Base-by-base conservation (phyloP, 2,329 filamentous ascomycete genomes). In the Pseudogymnoascus sp. region DNA sequence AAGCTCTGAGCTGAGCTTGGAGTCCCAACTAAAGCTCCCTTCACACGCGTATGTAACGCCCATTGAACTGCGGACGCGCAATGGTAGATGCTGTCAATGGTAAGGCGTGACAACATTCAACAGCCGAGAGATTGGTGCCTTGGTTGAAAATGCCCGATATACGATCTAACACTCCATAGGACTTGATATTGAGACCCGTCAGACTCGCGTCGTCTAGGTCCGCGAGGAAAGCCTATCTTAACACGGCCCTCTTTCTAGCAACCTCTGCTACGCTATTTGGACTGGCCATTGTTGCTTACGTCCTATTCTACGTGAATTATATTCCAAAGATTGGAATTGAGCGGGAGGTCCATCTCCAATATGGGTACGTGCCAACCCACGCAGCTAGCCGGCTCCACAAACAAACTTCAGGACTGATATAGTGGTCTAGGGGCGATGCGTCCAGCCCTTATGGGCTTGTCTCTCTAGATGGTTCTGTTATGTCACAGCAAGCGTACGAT, bases 401-500 rank as follows among this genome's bases (percentile, higher is more conserved):
- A 60, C 19, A 22, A 3, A 50, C 7, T 24, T 31, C 26, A 16
- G 38, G 37, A 41, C 28, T 24, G 35, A 62, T 64, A 22, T 63
- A 66, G 61, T 64, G 40, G 61, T 35, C 12, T 61, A n/a, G 35
- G 50, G 81, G 78, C 24, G 73, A 78, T 66, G 75, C 73, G 16
- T 68, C 67, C 33, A 68, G 73, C 60, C 73, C 73, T 2, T 73
- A 74, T 40, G 72, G 70, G 61, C 66, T 73, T 53, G 66, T 69
- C 1, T 61, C 64, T 24, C 68, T 75, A 35, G 64, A 66, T 38
- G 64, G 78, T 14, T 80, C 84, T 56, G 78, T 95, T 66, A 85
- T 89, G 68, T 79, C 85, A 16, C 81, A 84, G 56, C 93, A 97
- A 74, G 82, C 87, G 59, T 99, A 99, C 79, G 92, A 98, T 74